Conservation (phyloP, 2,329 filamentous ascomycete species). For the Colletotrichum sp. region DNA sequence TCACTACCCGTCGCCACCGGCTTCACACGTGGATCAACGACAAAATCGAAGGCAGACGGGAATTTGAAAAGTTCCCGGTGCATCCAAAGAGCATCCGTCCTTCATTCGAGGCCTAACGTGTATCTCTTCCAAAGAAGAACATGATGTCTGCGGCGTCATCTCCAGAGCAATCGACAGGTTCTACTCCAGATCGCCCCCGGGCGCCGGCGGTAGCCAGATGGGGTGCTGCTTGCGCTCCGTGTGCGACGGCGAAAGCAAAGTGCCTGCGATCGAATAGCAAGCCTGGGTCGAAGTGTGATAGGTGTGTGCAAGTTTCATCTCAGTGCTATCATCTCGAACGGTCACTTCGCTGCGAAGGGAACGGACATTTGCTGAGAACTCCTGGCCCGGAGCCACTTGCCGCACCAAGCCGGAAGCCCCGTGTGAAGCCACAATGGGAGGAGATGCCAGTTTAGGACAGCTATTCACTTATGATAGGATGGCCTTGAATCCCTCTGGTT, state of each 20-base stretch:
- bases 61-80: background rate
- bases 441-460: background rate
- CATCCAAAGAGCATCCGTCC: accelerated
- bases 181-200: background rate
- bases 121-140: accelerated
- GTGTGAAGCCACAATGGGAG: background rate
- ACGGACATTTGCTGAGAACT: background rate
- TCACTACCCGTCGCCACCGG: accelerated
- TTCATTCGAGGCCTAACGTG: background rate
- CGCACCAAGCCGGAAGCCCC: background rate
- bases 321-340: background rate
- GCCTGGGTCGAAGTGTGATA: conserved; percentile 48
- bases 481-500: accelerated
- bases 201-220: conserved; percentile 33
- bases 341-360: background rate
- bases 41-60: accelerated
- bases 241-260: conserved; percentile 55
- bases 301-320: conserved; percentile 28
- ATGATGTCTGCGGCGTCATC: background rate
- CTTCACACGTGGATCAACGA: background rate
- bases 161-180: background rate
- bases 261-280: conserved; percentile 47
- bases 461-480: accelerated
- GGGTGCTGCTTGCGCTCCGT: conserved; percentile 54
- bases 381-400: background rate